Conservation (phyloP, 2,329 filamentous ascomycete genomes). For the Colletotrichum navitas region DNA sequence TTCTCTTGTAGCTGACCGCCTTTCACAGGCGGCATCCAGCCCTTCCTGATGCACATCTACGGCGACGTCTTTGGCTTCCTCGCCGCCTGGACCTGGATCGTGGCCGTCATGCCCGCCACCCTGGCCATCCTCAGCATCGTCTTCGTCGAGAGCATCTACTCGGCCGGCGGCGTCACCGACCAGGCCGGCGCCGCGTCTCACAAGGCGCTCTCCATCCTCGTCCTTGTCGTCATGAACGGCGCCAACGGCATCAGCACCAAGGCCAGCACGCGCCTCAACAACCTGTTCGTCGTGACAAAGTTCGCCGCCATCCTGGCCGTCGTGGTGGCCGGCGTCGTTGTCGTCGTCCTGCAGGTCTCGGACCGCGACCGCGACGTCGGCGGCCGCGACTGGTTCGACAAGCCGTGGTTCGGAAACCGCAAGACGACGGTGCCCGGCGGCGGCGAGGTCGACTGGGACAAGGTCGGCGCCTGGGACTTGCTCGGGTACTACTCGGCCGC, state of each 20-base stretch:
- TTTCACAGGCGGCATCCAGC: constrained; percentile 67
- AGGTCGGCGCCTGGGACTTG: constrained; percentile 67
- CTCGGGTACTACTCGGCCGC: constrained; percentile 72
- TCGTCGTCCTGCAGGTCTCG: constrained; percentile 56
- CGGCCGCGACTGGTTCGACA: constrained; percentile 64
- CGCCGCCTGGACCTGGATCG: constrained; percentile 75
- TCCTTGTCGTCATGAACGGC: constrained; percentile 60
- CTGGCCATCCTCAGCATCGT: constrained; percentile 74
- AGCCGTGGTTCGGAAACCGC: constrained; percentile 67
- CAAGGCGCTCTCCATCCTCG: constrained; percentile 64
- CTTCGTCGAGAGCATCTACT: constrained; percentile 71
- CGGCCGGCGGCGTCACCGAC: constrained; percentile 61
- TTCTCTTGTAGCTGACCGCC: neutral
- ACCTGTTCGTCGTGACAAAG: constrained; percentile 67
- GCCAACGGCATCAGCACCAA: constrained; percentile 69
- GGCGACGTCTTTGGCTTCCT: constrained; percentile 73
- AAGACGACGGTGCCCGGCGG: constrained; percentile 64
- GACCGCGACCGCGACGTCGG: constrained; percentile 56
- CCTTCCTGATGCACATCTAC: constrained; percentile 71
- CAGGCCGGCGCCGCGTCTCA: constrained; percentile 58
- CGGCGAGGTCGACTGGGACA: constrained; percentile 61
- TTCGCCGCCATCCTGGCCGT: constrained; percentile 63
- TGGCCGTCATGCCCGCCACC: constrained; percentile 74
- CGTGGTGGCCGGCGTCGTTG: constrained; percentile 62
- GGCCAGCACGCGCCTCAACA: constrained; percentile 67